phyloP scores from a whole-genome alignment of 345 rosid species.

The Brassica carinata region DNA sequence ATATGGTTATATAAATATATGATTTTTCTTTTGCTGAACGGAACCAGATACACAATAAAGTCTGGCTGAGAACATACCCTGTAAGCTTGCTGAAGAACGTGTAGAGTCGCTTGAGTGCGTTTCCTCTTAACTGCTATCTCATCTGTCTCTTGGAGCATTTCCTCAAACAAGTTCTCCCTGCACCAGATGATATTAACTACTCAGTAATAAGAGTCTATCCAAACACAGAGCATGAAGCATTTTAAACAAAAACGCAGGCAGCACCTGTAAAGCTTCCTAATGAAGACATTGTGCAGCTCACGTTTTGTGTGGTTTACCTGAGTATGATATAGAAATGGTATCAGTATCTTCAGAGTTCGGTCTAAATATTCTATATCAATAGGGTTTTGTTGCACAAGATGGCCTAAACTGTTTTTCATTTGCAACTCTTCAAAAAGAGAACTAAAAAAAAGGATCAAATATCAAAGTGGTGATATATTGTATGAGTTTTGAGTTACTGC shows the following conservation, averaged over 20 bases:
- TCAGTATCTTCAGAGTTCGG: constrained; percentile 12
- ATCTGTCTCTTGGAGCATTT: constrained; percentile 97
- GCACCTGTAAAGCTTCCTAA: constrained; percentile 95
- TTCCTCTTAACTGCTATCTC: constrained; percentile 87
- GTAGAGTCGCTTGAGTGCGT: constrained; percentile 78
- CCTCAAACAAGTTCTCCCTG: constrained; percentile 98
- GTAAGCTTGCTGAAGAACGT: constrained; percentile 91
- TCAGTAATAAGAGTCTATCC: constrained; percentile 6
- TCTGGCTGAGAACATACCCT: constrained; percentile 54
- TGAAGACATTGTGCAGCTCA: constrained; percentile 92
- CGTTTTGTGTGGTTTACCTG: constrained; percentile 98
- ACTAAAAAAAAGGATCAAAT: too few species aligned
- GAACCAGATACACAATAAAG: not conserved
- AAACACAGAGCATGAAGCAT: constrained; percentile 13
- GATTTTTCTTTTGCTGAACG: not conserved
- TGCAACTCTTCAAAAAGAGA: too few species aligned
- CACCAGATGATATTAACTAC: constrained; percentile 22
- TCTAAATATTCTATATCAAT: too few species aligned
- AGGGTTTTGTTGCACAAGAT: too few species aligned
- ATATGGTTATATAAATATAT: not conserved
- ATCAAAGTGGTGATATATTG: not conserved
- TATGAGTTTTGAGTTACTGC: not conserved
- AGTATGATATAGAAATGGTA: constrained; percentile 30
- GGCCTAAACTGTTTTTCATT: too few species aligned
- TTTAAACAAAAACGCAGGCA: not conserved